Base-by-base conservation (phyloP, 371 early-diverging fungal genomes). In the Blakeslea trispora region DNA sequence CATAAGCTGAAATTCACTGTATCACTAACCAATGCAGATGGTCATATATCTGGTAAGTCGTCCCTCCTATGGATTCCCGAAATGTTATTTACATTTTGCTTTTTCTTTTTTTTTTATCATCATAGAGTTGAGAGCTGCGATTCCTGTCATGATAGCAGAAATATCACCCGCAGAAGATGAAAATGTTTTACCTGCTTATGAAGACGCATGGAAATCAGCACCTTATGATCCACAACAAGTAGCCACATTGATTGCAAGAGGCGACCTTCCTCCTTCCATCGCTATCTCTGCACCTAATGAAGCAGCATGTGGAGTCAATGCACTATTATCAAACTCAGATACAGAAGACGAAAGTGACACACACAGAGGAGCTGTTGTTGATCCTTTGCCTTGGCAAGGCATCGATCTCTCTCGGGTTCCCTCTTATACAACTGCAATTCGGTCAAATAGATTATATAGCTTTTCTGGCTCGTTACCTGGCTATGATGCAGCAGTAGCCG, bases 271-370 rank as follows among this genome's bases (percentile, higher is more conserved):
- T 7, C 69, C 69, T 7, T 72, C 78, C 3, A 48, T 74, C 0
- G 74, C 72, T 0, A 57, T 67, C 79, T 90, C 94, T 48, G 90
- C 95, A 42, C 83, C 89, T 22, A 94, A 93, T 65, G 72, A 89
- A 43, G 84, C 88, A 3, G 94, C 97, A 8, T 90, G 84, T 18
- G 90, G 88, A 8, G 88, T 86, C 15, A 91, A 92, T 67, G 87
- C 86, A 49, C 76, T 82, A 18, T 39, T 76, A 76, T 54, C 68
- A 88, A n/a, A 11, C 23, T 68, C 79, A 86, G 66, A 92, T 92
- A 72, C 59, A 80, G 42, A 61, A 70, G 17, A 86, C 84, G 15
- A 84, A 79, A 32, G 87, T 83, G 67, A 70, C 89, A 46, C 85
- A 75, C 13, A 84, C 87, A 14, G 90, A 91, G 61, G 82, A 13